phyloP scores from a whole-genome alignment of 1,284 basidiomycete species.

The Boletus semigastroideus region DNA sequence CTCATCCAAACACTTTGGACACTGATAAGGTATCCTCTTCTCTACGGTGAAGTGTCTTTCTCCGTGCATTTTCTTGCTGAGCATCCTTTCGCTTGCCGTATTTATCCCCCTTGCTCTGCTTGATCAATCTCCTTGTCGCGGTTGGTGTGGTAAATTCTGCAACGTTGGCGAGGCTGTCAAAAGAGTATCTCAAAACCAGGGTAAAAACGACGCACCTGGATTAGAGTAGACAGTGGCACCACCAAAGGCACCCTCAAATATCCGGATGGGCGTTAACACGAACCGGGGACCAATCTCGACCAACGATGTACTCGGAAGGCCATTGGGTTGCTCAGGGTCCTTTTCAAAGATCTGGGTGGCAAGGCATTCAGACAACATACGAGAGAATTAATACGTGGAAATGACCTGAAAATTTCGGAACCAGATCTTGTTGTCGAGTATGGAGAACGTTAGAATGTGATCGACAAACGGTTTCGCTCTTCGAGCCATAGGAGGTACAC shows the following conservation, averaged over 20 bases:
- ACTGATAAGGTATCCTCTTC: slow-evolving; percentile 83
- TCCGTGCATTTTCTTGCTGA: slow-evolving; percentile 63
- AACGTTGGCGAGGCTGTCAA: slow-evolving; percentile 9
- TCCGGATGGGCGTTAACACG: slow-evolving; percentile 95
- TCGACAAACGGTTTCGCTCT: slow-evolving; percentile 97
- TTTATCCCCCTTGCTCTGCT: slow-evolving; percentile 74
- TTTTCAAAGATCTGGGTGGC: slow-evolving; percentile 69
- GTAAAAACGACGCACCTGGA: slow-evolving; percentile 61
- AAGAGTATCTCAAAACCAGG: slow-evolving; percentile 1
- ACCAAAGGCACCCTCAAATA: slow-evolving; percentile 96
- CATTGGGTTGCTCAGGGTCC: slow-evolving; percentile 73
- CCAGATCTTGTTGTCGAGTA: slow-evolving; percentile 97
- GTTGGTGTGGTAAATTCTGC: slow-evolving; percentile 90
- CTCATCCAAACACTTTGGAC: slow-evolving; percentile 84
- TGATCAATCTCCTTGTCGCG: slow-evolving; percentile 72
- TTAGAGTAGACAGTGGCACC: slow-evolving; percentile 97
- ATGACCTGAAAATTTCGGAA: slow-evolving; percentile 96
- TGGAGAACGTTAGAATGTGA: slow-evolving; percentile 94
- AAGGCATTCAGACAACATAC: slow-evolving; percentile 5
- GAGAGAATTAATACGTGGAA: slow-evolving; percentile 4
- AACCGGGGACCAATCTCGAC: slow-evolving; percentile 97
- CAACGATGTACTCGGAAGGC: slow-evolving; percentile 74
- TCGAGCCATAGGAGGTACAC: slow-evolving; percentile 87
- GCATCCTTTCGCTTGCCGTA: slow-evolving; percentile 82
- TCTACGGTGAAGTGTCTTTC: slow-evolving; percentile 66